Evolutionary conservation across 108 stramenopile genomes (phyloP), one percentile per base, ranked within the genome.

Genomic region (Cylindrotheca fusiformis): DNA sequence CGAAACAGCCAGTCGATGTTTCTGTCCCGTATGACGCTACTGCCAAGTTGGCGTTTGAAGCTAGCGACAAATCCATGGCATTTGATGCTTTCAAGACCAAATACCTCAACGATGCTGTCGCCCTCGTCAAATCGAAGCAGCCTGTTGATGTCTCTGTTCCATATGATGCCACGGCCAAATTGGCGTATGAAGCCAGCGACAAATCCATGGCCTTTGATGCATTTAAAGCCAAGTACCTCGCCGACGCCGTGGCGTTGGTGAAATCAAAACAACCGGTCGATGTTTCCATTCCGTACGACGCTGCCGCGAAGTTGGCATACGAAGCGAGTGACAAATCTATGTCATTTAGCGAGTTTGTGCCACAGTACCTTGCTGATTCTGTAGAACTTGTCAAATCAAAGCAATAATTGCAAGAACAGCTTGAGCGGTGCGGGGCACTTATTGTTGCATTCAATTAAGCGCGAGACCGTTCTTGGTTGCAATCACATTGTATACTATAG

Each of bases 41-140:
- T n/a, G 76, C 69, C 19, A 71, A 77, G 59, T 48, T 72, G 12
- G 76, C 76, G 10, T 77, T 71, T 45, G 77, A 78, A 41, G 29
- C 36, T 2, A 60, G 56, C 32, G 77, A 69, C 56, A 78, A 74
- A 47, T 73, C 71, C 45, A 52, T 69, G 67, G 18, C 48, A 5
- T 78, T 63, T 29, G 68, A 48, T 60, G 77, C 61, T 17, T 78
- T 78, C 68, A 68, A 78, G 49, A 27, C 59, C 19, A 62, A 72
- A 29, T 78, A 73, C 32, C 44, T 61, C 12, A 72, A 71, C 2
- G 62, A 74, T 29, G 69, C 69, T 29, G 65, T 78, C 3, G 72
- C 67, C 14, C 27, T 36, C 12, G 77, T 78, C 1, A 73, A 51
- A 30, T 32, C 77, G 26, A 78, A 78, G 63, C 50, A 61, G 25